A percentile compares a stretch with the other conserved stretches of the same genome.
phyloP scores from a whole-genome alignment of 495 filamentous ascomycete species.

The Aspergillus bertholletiae region DNA sequence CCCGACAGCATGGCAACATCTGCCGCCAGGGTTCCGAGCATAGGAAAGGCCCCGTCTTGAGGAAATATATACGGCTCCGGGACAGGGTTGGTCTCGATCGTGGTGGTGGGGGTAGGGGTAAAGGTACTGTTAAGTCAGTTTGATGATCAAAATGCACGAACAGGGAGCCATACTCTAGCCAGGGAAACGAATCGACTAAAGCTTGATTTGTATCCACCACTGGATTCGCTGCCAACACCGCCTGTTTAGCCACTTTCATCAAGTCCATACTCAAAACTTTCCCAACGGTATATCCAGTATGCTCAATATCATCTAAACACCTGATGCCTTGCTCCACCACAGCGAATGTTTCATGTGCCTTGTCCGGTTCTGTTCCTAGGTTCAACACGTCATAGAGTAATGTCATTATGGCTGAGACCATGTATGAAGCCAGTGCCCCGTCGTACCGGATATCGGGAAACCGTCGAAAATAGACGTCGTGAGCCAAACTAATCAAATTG shows the following conservation, averaged over 20 bases:
- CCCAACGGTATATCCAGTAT: slow-evolving; percentile 4
- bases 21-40: slow-evolving; percentile 2
- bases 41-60: neutral
- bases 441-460: slow-evolving; percentile 9
- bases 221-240: slow-evolving; percentile 4
- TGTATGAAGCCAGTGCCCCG: slow-evolving; percentile 5
- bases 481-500: slow-evolving; percentile 5
- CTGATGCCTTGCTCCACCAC: slow-evolving; percentile 8
- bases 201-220: slow-evolving; percentile 8
- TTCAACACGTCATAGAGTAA: slow-evolving; percentile 10
- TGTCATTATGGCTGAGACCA: slow-evolving; percentile 4
- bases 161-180: slow-evolving; percentile 10
- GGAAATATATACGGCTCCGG: neutral
- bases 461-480: slow-evolving; percentile 10
- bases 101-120: neutral
- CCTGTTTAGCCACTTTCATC: slow-evolving; percentile 13
- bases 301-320: slow-evolving; percentile 12
- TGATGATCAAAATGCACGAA: neutral
- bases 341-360: slow-evolving; percentile 5
- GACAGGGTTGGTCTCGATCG: neutral
- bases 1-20: slow-evolving; percentile 2
- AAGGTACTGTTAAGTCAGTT: neutral
- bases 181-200: slow-evolving; percentile 10
- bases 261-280: slow-evolving; percentile 12
- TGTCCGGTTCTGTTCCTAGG: slow-evolving; percentile 2